These are phyloP conservation scores for Pulveroboletus sp. DNA, from an alignment of 768 basidiomycete species.

Conservation along the genomic window DNA sequence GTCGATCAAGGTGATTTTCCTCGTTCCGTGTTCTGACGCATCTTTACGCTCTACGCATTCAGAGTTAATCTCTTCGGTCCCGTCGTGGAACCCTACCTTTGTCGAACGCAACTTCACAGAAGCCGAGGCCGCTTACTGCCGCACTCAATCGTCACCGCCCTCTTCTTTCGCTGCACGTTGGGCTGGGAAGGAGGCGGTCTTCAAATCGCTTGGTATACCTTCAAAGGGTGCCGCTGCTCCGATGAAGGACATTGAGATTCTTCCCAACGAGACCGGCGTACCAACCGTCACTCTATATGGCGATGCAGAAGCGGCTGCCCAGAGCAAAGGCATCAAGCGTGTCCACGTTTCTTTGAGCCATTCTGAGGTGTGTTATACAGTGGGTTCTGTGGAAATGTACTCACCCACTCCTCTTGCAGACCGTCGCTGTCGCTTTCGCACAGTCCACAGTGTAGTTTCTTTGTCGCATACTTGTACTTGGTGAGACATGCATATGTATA, in stretches of 20 bases:
- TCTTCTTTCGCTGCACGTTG: conserved; percentile 96
- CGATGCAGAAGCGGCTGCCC: conserved; percentile 71
- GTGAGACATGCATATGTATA: conserved; percentile 5
- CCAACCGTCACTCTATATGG: conserved; percentile 76
- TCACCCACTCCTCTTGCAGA: conserved; percentile 39
- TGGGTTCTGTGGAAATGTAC: neutral
- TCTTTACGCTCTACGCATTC: conserved; percentile 10
- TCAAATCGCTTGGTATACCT: conserved; percentile 88
- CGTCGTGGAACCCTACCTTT: conserved; percentile 84
- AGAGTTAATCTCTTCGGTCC: conserved; percentile 92
- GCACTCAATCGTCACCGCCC: conserved; percentile 73
- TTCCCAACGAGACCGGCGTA: conserved; percentile 71
- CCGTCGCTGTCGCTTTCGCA: conserved; percentile 82
- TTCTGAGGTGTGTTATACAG: conserved; percentile 66
- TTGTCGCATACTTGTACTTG: neutral
- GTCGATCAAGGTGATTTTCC: conserved; percentile 74
- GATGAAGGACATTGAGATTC: conserved; percentile 97
- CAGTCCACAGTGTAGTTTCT: conserved; percentile 47
- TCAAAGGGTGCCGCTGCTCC: conserved; percentile 90
- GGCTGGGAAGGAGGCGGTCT: conserved; percentile 95
- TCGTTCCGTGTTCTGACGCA: neutral
- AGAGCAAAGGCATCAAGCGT: conserved; percentile 63
- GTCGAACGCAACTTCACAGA: conserved; percentile 90
- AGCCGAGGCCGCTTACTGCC: conserved; percentile 82
- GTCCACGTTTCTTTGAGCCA: conserved; percentile 87